Evolutionary conservation across 495 filamentous ascomycete species (phyloP).

Genomic region (Podospora pseudopauciseta): DNA sequence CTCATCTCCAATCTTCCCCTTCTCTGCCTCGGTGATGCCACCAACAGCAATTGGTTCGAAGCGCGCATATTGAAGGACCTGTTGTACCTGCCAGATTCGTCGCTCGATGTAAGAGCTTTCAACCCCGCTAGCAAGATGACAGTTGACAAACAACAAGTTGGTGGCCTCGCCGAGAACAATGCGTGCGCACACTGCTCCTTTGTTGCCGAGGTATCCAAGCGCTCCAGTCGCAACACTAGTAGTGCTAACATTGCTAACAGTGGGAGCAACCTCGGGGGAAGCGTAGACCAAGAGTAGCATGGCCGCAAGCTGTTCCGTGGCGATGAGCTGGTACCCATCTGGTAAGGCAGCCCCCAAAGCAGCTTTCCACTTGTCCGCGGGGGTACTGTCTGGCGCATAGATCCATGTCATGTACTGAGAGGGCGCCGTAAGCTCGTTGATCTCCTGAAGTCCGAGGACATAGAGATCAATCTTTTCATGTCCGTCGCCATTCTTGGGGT

Average conservation of each 20-base stretch:
- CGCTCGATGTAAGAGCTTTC: constrained; percentile 74
- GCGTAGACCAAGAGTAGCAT: constrained; percentile 83
- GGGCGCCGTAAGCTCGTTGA: constrained; percentile 76
- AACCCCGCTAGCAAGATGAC: constrained; percentile 80
- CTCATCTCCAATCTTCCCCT: constrained; percentile 77
- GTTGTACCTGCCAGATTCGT: constrained; percentile 83
- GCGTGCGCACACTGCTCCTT: constrained; percentile 80
- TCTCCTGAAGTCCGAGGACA: constrained; percentile 84
- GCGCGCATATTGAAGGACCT: constrained; percentile 66
- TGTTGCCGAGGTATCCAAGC: constrained; percentile 93
- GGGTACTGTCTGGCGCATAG: constrained; percentile 62
- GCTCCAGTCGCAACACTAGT: constrained; percentile 79
- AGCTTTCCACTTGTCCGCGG: constrained; percentile 74
- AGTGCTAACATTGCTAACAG: constrained; percentile 72
- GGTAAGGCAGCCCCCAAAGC: constrained; percentile 69
- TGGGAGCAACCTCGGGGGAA: constrained; percentile 65
- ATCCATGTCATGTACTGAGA: constrained; percentile 55
- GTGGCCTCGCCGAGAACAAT: constrained; percentile 89
- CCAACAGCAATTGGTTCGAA: constrained; percentile 68
- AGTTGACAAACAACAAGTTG: constrained; percentile 82
- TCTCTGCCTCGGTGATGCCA: constrained; percentile 49
- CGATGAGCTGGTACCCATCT: constrained; percentile 67
- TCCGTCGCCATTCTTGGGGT: constrained; percentile 34
- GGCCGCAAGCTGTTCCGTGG: constrained; percentile 80
- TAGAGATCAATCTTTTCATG: constrained; percentile 77